These are phyloP conservation scores for Heliamphora exappendiculata DNA, from an alignment of 148 eudicot species.

Conservation along the genomic window DNA sequence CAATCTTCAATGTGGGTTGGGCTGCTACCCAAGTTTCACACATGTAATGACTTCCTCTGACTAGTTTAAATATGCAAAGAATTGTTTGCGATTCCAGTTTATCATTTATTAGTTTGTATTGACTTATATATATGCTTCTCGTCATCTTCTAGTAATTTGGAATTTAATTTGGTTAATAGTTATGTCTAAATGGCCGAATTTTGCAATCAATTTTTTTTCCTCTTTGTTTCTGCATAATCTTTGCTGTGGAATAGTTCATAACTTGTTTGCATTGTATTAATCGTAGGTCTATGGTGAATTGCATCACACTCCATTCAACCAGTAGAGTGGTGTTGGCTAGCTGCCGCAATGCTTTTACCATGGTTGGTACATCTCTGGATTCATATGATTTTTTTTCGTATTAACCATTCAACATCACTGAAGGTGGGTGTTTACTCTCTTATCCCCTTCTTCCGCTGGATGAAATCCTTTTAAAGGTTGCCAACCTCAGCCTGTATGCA, in stretches of 20 bases:
- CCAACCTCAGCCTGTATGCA: conserved; percentile 78
- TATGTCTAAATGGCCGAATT: background rate
- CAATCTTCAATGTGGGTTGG: conserved; percentile 91
- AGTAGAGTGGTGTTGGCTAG: conserved; percentile 88
- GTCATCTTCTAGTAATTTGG: background rate
- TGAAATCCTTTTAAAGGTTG: conserved; percentile 45
- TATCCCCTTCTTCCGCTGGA: conserved; percentile 1
- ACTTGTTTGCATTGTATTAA: background rate
- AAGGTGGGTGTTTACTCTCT: background rate
- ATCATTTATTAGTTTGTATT: background rate
- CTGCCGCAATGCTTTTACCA: conserved; percentile 95
- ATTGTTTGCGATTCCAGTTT: background rate
- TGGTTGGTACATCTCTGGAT: conserved; percentile 39
- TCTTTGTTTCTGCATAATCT: background rate
- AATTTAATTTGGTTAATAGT: background rate
- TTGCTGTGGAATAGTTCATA: background rate
- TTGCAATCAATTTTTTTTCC: background rate
- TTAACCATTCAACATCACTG: conserved; percentile 5
- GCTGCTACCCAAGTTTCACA: conserved; percentile 96
- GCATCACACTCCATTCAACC: conserved; percentile 77
- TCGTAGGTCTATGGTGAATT: conserved; percentile 96
- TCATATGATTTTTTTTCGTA: background rate
- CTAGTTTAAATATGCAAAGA: conserved; percentile 2
- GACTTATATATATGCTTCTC: background rate
- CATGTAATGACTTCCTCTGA: conserved; percentile 48